Evolutionary conservation across 1,284 basidiomycete genomes (phyloP), one percentile per base, ranked within the genome.

Genomic region (Coriolopsis trogii): DNA sequence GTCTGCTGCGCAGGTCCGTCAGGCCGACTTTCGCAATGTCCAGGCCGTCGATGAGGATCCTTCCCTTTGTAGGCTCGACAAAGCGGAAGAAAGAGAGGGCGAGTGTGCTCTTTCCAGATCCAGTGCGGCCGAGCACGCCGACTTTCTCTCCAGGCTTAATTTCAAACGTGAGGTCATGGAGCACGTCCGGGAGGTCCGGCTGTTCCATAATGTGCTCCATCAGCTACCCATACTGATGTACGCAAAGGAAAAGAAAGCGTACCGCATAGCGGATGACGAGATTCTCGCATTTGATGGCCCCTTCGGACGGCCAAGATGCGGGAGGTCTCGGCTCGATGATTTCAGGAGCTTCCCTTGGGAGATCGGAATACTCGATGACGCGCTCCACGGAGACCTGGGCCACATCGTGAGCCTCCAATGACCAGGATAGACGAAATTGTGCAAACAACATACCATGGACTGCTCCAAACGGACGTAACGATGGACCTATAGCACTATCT

Each of bases 71-170:
- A 0, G 94, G 88, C 63, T 96, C 93, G 20, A 96, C 92, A 63
- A 96, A 96, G 43, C 96, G 85, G 86, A 98, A 98, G 77, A 98
- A 94, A 16, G 90, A 91, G 20, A 97, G 75, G 0, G 94, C 93
- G 13, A 98, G 80, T 0, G 94, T 96, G 50, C 87, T 90, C 73
- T 95, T 95, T 38, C 92, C 92, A 16, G 84, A 87, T n/a, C 96
- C 95, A 0, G 95, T 96, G 41, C 92, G 77, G 41, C 93, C 95
- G 3, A 98, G 81, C 51, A 98, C 87, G 18, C 94, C 95, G 46
- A 96, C 82, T 74, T 88, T 89, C 70, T 91, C 89, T 10, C 90
- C 84, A 0, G 91, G 84, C 2, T 73, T 72, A 53, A 96, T 79
- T n/a, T 82, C 76, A 67, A 97, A 97, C 56, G 78, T 89, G 16